These are phyloP conservation scores for Paraphysoderma sedebokerense DNA, from an alignment of 371 early-diverging fungal species.

Conservation along the genomic window DNA sequence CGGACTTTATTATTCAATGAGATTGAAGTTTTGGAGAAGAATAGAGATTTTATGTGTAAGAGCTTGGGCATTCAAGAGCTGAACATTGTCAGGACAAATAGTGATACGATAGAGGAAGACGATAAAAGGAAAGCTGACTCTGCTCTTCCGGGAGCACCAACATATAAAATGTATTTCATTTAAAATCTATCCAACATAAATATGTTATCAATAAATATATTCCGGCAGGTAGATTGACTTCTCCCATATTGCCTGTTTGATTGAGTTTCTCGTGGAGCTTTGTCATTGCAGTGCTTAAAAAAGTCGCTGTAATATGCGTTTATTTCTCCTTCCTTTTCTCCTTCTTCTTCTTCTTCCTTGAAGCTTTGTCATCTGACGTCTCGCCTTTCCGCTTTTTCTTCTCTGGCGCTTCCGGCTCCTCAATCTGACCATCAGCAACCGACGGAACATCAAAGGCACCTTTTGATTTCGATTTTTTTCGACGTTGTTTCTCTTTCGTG, in stretches of 20 bases:
- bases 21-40: constrained; percentile 35
- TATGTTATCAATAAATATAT: no score
- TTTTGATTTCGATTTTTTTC: constrained; percentile 8
- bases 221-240: no score
- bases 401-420: no score
- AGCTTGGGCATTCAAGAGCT: constrained; percentile 14
- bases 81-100: constrained; percentile 2
- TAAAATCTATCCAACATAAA: no score
- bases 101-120: constrained; percentile 8
- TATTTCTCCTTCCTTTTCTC: constrained; percentile 5
- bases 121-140: constrained; percentile 19
- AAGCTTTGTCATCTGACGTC: no score
- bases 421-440: no score
- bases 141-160: constrained; percentile 21
- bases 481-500: constrained; percentile 15
- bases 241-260: no score
- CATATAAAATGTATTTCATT: constrained; percentile 6
- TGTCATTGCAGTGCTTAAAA: no score
- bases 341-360: constrained; percentile 14
- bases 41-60: constrained; percentile 16
- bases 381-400: no score
- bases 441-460: no score
- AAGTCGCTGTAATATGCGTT: no score
- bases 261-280: no score
- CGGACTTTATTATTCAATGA: constrained; percentile 68